Base-by-base conservation (phyloP, 257 asterid species). In the Mentha longifolia region DNA sequence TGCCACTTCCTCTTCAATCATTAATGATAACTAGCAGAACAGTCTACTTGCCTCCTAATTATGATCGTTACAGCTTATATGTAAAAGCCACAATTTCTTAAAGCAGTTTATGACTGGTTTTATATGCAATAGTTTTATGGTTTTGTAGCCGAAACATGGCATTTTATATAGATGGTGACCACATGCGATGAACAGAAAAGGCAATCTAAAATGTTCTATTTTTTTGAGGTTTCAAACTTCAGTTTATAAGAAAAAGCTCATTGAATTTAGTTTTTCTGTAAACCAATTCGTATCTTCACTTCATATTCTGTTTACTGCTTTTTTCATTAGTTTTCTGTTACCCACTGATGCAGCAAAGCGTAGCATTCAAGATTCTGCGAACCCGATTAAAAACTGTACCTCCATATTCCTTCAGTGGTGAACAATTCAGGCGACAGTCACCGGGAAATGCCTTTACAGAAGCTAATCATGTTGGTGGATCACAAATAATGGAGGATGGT, bases 321-420 rank as follows among this genome's bases (percentile, higher is more conserved):
- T 28, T 33, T 51, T 76, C 61, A 74, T 72, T 50, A 17, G 19
- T 78, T 59, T 64, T 12, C 17, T 13, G 68, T 69, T 64, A 31
- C 61, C 33, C 61, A 22, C 70, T 71, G 70, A 50, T 95, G 84
- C 94, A 95, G 99, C 99, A 92, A 95, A 88, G 98, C 78, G 79
- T 88, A 74, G 98, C 99, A 67, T 95, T 95, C 86, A 95, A 89
- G 88, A 83, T 92, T 76, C 94, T 95, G 33, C 82, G 91, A 72
- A 95, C 98, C 61, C 87, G 98, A 39, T 76, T 95, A 74, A 90
- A 90, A 80, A 90, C 99, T 17, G 96, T 95, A 8, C 99, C 99
- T 20, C 76, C 92, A 6, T 86, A 85, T 84, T 86, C 95, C 67
- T 91, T 95, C 83, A 84, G 89, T 50, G 85, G 85, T 3, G 92